Base-by-base conservation (phyloP, 2,329 filamentous ascomycete species). In the Paecilomyces sp. region DNA sequence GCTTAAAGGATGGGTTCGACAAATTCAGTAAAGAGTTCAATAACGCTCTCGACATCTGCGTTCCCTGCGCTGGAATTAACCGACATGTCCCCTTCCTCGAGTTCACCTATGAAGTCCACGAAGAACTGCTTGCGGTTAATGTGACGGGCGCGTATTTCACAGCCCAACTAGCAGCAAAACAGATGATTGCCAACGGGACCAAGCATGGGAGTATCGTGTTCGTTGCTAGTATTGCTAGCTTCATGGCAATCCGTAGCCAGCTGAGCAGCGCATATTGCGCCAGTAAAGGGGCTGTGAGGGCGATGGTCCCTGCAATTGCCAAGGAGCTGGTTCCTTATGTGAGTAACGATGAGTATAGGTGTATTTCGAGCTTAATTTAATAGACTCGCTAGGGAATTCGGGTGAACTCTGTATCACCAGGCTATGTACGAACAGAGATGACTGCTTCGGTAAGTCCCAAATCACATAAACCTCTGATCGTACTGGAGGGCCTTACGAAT, bases 221-320 rank as follows among this genome's bases (percentile, higher is more conserved):
- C 3, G 79, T 84, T 0, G 81, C 81, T 0, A 82, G 80, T 57
- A 83, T 84, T 65, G 81, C 81, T 0, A 79, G 78, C 30, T 73
- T 81, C 58, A 80, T 82, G 63, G 81, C 81, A 0, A 78, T 83
- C 18, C 74, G 78, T 8, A 78, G 76, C 13, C 80, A 83, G 65
- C 67, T 75, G 34, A 79, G 76, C 54, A 79, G 75, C 50, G 77
- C 77, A 4, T 81, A 81, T 57, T 80, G 78, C 63, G 78, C 74
- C 2, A 77, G 74, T 0, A 82, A 81, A 64, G 79, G 79, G 0
- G 79, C 79, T 0, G 79, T 81, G 18, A 68, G 73, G 51, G 75
- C 76, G 0, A 80, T 81, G 78, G 75, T 74, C 59, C 72, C 79
- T 1, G 74, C 77, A 0, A 81, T 81, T 63, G 79, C 80, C 2